Evolutionary conservation across 176 grass and related monocot genomes (phyloP), one percentile per base, ranked within the genome.

Genomic region (Puya raimondii): DNA sequence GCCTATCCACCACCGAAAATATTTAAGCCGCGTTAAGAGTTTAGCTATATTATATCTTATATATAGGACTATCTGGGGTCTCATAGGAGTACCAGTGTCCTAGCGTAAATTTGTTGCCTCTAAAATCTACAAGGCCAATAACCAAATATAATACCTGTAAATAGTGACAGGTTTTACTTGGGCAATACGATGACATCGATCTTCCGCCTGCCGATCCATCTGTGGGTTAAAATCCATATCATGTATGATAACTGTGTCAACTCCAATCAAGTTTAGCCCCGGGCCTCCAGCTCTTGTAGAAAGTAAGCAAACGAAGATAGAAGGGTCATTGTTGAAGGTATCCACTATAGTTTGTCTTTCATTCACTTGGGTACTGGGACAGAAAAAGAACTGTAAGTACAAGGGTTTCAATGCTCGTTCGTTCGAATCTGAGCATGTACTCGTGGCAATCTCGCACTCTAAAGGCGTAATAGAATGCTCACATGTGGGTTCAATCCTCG

Each of bases 171-270:
- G 82, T 80, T 93, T 93, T 64, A 69, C 68, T 74, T 99, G 94
- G 77, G 89, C 94, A 80, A 99, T 93, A 64, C 84, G 94, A 71
- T 99, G 94, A 74, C 94, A 99, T 12, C 87, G 84, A 80, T 99
- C 89, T 83, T 99, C 94, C 72, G 89, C 94, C 86, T 97, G 94
- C 27, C 94, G 74, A 66, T 97, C 94, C 89, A 97, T 92, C 77
- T 97, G 94, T 63, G 93, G 89, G 63, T 93, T 97, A 72, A 97
- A 97, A 84, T 97, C 94, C 94, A 97, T 93, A 72, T 90, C 94
- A 83, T 97, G 94, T 81, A 97, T 97, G 82, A 97, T 93, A 25
- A 97, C 89, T 66, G 86, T 93, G 52, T 97, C 94, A 83, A 89
- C 87, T 77, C 94, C 89, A 72, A 93, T 93, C 75, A 99, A 69